Evolutionary conservation across 1,139 yeast species (phyloP).

Genomic region (Saccharomyces hybrid): DNA sequence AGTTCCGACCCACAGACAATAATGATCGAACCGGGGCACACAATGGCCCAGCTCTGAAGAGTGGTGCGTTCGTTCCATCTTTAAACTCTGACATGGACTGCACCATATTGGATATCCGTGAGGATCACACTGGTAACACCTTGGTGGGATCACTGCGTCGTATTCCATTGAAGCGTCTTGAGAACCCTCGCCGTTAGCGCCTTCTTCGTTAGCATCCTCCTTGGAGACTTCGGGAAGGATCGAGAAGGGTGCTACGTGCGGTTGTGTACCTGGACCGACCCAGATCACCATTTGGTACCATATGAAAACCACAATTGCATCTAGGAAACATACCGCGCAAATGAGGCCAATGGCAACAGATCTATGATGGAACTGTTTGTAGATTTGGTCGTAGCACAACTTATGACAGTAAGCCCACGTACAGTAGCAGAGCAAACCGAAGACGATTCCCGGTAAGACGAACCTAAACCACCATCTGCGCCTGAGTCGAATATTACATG

Average conservation of each 20-base stretch:
- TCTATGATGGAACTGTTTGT: constrained; percentile 10
- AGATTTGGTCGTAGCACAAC: constrained; percentile 22
- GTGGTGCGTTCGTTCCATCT: constrained; percentile 49
- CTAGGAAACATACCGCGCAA: constrained; percentile 12
- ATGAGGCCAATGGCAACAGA: constrained; percentile 23
- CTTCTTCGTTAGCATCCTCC: neutral
- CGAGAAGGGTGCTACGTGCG: constrained; percentile 21
- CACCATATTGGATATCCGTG: constrained; percentile 61
- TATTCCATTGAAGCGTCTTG: neutral
- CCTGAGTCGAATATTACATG: constrained; percentile 2
- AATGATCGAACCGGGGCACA: constrained; percentile 58
- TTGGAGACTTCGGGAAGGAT: constrained; percentile 6
- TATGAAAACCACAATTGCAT: constrained; percentile 10
- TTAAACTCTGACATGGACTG: constrained; percentile 45
- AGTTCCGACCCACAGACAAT: constrained; percentile 56
- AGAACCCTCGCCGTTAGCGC: neutral
- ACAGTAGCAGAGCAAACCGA: constrained; percentile 17
- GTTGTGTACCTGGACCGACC: constrained; percentile 26
- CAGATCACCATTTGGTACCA: constrained; percentile 20
- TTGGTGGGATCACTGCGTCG: constrained; percentile 36
- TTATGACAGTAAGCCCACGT: constrained; percentile 27
- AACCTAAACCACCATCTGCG: constrained; percentile 9
- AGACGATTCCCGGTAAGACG: constrained; percentile 12
- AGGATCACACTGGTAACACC: constrained; percentile 48
- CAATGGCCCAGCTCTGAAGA: constrained; percentile 42